phyloP scores from a whole-genome alignment of 352 stramenopile species.

The Phytophthora cactorum region DNA sequence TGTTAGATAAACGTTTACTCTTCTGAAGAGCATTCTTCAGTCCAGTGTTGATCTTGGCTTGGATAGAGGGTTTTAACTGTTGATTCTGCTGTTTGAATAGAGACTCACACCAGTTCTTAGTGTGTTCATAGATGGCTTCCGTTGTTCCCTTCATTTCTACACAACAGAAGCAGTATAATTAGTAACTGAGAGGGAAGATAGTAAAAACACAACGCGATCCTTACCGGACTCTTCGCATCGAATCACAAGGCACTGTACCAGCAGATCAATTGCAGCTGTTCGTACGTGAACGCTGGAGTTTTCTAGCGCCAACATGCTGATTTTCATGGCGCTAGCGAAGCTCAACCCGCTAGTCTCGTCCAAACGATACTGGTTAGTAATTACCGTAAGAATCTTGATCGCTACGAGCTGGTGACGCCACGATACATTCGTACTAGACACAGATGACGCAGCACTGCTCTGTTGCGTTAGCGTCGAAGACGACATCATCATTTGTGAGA shows the following conservation, averaged over 20 bases:
- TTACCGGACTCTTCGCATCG: slow-evolving; percentile 78
- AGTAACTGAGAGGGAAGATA: too few relatives aligned
- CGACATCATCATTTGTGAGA: slow-evolving; percentile 50
- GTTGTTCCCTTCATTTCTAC: slow-evolving; percentile 61
- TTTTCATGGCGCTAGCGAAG: slow-evolving; percentile 67
- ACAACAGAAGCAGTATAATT: background rate
- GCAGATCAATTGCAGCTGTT: slow-evolving; percentile 67
- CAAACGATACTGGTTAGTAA: slow-evolving; percentile 81
- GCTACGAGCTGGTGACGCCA: slow-evolving; percentile 78
- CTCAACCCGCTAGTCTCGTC: slow-evolving; percentile 62
- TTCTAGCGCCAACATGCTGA: slow-evolving; percentile 67
- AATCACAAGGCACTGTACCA: slow-evolving; percentile 78
- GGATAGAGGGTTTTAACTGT: slow-evolving; percentile 72
- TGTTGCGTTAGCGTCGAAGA: slow-evolving; percentile 12
- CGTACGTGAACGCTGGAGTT: slow-evolving; percentile 83
- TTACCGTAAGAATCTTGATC: slow-evolving; percentile 82
- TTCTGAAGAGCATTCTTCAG: slow-evolving; percentile 68
- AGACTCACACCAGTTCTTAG: slow-evolving; percentile 74
- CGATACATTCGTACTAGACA: slow-evolving; percentile 31
- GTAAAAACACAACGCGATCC: background rate
- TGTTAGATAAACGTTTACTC: slow-evolving; percentile 61
- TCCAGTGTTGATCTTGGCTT: slow-evolving; percentile 85
- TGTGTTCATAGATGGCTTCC: slow-evolving; percentile 77
- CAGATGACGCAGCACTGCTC: background rate
- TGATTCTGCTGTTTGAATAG: slow-evolving; percentile 80